These are phyloP conservation scores for Crithidia fasciculata DNA, from an alignment of 208 protist genomes.

Conservation along the genomic window DNA sequence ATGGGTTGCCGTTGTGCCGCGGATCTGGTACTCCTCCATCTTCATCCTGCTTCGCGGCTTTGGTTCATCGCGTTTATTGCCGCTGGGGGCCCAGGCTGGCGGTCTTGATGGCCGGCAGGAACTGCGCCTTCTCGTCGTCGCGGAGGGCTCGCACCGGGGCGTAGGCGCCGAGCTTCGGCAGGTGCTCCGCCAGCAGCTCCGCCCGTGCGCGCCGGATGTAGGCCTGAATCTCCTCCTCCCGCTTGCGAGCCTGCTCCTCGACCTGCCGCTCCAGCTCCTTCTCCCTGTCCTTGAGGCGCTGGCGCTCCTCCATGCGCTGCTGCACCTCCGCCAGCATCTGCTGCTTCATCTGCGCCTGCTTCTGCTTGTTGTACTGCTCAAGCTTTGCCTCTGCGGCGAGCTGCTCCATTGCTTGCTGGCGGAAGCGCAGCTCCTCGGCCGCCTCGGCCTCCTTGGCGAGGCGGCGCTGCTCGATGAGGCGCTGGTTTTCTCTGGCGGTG, in stretches of 20 bases:
- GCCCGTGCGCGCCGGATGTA: conserved; percentile 86
- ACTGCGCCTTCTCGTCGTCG: conserved; percentile 63
- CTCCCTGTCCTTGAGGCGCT: conserved; percentile 79
- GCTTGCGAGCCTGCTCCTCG: conserved; percentile 52
- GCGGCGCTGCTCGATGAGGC: conserved; percentile 72
- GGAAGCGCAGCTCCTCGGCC: conserved; percentile 82
- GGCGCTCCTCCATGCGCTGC: conserved; percentile 74
- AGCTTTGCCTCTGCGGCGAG: conserved; percentile 79
- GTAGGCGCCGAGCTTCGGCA: conserved; percentile 72
- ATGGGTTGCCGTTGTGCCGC: neutral
- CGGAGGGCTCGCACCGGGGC: conserved; percentile 66
- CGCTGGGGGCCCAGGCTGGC: neutral
- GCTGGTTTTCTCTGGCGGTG: conserved; percentile 72
- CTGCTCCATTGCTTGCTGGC: conserved; percentile 82
- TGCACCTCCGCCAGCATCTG: conserved; percentile 86
- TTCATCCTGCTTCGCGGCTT: neutral
- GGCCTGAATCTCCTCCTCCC: conserved; percentile 75
- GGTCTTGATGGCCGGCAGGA: conserved; percentile 25
- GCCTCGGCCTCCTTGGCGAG: conserved; percentile 60
- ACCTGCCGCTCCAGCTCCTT: conserved; percentile 59
- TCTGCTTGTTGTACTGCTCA: conserved; percentile 72
- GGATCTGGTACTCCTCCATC: neutral
- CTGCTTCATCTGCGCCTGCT: conserved; percentile 70
- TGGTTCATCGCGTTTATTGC: neutral
- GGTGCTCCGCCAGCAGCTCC: conserved; percentile 75